Evolutionary conservation across 2,329 filamentous ascomycete genomes (phyloP), one percentile per base, ranked within the genome.

Genomic region (Thermothelomyces thermophilus): DNA sequence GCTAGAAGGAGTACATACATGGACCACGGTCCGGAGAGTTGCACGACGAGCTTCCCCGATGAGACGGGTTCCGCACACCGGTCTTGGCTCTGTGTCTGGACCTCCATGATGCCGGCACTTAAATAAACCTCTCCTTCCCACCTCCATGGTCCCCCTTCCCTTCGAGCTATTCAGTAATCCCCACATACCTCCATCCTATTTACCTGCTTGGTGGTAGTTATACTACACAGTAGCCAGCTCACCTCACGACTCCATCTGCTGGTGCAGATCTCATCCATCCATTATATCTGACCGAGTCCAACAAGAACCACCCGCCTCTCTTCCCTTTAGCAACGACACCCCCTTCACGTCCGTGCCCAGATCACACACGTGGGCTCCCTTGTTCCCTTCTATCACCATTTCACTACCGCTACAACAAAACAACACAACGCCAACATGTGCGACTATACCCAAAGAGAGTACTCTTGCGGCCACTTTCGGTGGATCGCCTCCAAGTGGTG

Each of bases 391-490:
- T n/a, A n/a, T n/a, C n/a, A n/a, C n/a, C n/a, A n/a, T n/a, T n/a
- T n/a, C n/a, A n/a, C n/a, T n/a, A n/a, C n/a, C n/a, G n/a, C n/a
- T n/a, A 31, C 30, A 31, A 34, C 31, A 35, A 35, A 35, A 6
- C 7, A 5, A 35, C 14, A 24, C 43, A 30, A 35, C 52, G 24
- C 24, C 24, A 26, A 26, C 54, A 75, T 75, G 73, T 75, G 73
- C 65, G 73, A 75, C 63, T 75, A 73, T 60, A 75, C 74, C 48
- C 73, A 75, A 57, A 51, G 64, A 40, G 64, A 66, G 44, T 66
- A 65, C 53, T 57, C 58, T 6, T 66, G 64, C 59, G 64, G 64
- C 50, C 64, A 66, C 61, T 64, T 63, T 58, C 63, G 62, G 46
- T 66, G 63, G 60, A 66, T 66, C 47, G 64, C 64, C 17, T 64